Evolutionary conservation across 305 asterid genomes (phyloP), one percentile per base, ranked within the genome.

Genomic region (Fraxinus angustifolia): DNA sequence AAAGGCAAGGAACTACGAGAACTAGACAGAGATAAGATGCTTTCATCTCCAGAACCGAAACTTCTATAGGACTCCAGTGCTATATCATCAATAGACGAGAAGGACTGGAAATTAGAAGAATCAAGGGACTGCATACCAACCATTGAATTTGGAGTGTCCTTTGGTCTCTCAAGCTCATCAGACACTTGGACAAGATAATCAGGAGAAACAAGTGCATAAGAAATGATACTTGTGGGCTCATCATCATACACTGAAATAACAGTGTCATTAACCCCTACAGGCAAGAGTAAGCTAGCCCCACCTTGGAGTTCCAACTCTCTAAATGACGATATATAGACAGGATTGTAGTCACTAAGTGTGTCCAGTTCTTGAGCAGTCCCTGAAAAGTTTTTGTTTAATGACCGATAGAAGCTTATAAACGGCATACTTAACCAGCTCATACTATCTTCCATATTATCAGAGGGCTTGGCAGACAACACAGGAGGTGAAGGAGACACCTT

Each of bases 171-270:
- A 16, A 88, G 81, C 81, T 93, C 98, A 56, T 88, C 90, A 8
- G 93, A 89, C 70, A 93, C 60, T 81, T 93, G 98, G 81, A 23
- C 73, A 50, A 83, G 60, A 86, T 92, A 96, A 79, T 90, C 96
- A 70, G 86, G 89, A 8, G 96, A 92, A 77, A 84, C 87, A 23
- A 96, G 97, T 14, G 96, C 97, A 80, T 91, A 90, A 11, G 98
- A 84, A 86, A 96, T 94, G 74, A 93, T 87, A 85, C 98, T 96
- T 2, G 99, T 94, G 30, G 97, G 99, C 88, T 96, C 99, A 83
- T 96, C 97, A 85, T 96, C 98, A 82, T 89, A 93, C 78, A 96
- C 97, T 0, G 98, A 94, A 82, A 96, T 60, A 80, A 94, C 93
- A 70, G 88, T 91, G 83, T 92, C 98, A 50, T 89, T 93, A 65